These are phyloP conservation scores for Vanrija sp. DNA, from an alignment of 1,284 basidiomycete genomes.

Conservation along the genomic window DNA sequence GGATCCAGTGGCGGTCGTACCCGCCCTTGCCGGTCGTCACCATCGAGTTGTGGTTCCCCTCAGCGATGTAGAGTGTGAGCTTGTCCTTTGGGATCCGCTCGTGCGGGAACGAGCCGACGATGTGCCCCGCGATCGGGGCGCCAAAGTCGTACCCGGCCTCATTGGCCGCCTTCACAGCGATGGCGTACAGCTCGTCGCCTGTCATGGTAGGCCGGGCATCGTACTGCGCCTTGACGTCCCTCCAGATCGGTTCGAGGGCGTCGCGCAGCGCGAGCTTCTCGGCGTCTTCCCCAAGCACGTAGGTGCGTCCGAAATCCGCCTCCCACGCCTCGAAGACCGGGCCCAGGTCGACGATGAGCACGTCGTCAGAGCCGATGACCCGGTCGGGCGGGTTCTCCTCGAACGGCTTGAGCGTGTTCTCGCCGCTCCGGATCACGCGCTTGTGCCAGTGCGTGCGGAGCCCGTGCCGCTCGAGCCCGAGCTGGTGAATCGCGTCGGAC, in stretches of 20 bases:
- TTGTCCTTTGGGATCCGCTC: conserved; percentile 20
- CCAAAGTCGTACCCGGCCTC: conserved; percentile 10
- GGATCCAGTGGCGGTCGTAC: conserved; percentile 13
- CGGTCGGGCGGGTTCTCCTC: conserved; percentile 19
- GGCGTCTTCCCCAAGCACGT: conserved; percentile 15
- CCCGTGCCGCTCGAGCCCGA: conserved; percentile 8
- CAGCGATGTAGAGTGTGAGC: conserved; percentile 15
- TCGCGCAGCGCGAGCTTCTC: conserved; percentile 9
- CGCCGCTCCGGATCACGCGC: conserved; percentile 14
- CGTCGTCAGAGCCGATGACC: conserved; percentile 12
- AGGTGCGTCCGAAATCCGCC: conserved; percentile 19
- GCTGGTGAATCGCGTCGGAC: conserved; percentile 14
- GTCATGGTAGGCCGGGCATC: conserved; percentile 12
- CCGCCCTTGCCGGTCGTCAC: conserved; percentile 7
- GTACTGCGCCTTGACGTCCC: conserved; percentile 9
- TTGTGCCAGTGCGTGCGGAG: conserved; percentile 19
- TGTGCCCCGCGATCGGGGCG: conserved; percentile 12
- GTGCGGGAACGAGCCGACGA: conserved; percentile 15
- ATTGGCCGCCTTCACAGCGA: conserved; percentile 1
- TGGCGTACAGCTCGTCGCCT: conserved; percentile 12
- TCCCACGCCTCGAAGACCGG: conserved; percentile 19
- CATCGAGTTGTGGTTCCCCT: conserved; percentile 8
- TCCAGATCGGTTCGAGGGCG: conserved; percentile 15
- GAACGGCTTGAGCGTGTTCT: conserved; percentile 16
- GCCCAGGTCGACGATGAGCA: conserved; percentile 17